Percentiles rank a stretch among this genome's conserved stretches.
Conservation (phyloP, 164 flowering plant species). For the Protea cynaroides region DNA sequence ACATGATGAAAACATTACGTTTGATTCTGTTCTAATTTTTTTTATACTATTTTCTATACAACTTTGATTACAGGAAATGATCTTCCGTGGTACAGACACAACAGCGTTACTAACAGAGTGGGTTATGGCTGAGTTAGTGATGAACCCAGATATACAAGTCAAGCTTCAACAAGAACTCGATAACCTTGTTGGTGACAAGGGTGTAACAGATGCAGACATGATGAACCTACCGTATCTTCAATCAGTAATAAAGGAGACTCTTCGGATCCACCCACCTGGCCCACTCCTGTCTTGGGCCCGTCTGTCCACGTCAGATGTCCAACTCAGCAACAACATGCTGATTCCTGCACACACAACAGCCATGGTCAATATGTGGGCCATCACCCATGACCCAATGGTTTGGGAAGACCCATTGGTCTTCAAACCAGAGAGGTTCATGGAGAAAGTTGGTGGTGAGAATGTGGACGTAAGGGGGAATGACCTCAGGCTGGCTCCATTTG, state of each 20-base stretch:
- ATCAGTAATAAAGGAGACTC: slow-evolving; percentile 52
- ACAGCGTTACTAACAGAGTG: slow-evolving; percentile 53
- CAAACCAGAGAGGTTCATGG: slow-evolving; percentile 46
- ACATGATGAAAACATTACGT: too few relatives aligned
- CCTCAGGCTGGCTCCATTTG: slow-evolving; percentile 56
- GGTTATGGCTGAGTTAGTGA: slow-evolving; percentile 51
- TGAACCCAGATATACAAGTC: slow-evolving; percentile 34
- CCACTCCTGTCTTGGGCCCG: slow-evolving; percentile 72
- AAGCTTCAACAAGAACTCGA: slow-evolving; percentile 35
- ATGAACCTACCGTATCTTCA: slow-evolving; percentile 30
- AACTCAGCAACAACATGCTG: slow-evolving; percentile 44
- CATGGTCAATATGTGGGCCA: slow-evolving; percentile 73
- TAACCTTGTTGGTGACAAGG: not conserved
- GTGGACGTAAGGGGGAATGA: slow-evolving; percentile 34
- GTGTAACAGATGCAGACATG: slow-evolving; percentile 29
- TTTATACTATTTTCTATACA: too few relatives aligned
- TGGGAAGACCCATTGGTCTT: slow-evolving; percentile 39
- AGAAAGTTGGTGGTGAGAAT: too few relatives aligned
- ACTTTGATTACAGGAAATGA: slow-evolving; percentile 46
- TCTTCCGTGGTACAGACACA: slow-evolving; percentile 67
- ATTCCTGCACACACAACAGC: slow-evolving; percentile 46
- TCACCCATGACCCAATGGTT: slow-evolving; percentile 34
- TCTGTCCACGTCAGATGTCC: slow-evolving; percentile 41
- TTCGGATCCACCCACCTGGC: slow-evolving; percentile 60
- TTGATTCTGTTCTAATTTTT: too few relatives aligned